Base-by-base conservation (phyloP, 176 grass and related monocot genomes). In the Carex scoparia region DNA sequence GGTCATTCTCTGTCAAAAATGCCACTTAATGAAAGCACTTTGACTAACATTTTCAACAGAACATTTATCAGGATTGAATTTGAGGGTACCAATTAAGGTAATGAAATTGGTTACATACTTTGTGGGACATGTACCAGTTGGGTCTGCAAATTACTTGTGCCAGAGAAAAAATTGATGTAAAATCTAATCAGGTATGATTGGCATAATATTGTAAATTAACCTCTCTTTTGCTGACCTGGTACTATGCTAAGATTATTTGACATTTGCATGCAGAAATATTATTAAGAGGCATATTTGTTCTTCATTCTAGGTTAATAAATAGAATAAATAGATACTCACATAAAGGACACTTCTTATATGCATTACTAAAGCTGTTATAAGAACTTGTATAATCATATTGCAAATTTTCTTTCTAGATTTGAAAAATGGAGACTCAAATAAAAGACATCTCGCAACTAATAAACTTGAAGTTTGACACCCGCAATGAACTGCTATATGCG, bases 401-500 rank as follows among this genome's bases (percentile, higher is more conserved):
- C 51, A 53, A 53, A 13, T 30, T n/a, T 75, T 75, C n/a, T 53
- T 75, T 54, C 44, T 49, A 75, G 71, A 75, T 53, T 53, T 75
- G 12, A 44, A 28, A 27, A 53, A 75, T 75, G 71, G 46, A 75
- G 19, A 51, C 44, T 27, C 71, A 53, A 53, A 13, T 75, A 28
- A 75, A 75, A 75, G 71, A 75, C 44, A 53, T 75, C 71, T 75
- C 46, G 3, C 44, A 75, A 44, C 61, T 82, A 3, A 18, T 64
- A 82, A 19, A 82, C 14, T 15, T 64, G 33, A 82, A 82, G 44
- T 82, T 82, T 46, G 59, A 82, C 80, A 82, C 80, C 12, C 55
- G 80, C 28, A 64, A 82, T 3, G 80, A 82, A 48, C 44, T 82
- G 42, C 61, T 82, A 6, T 64, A 62, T 44, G 62, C 61, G 9